Base-by-base conservation (phyloP, 225 moss, liverwort and hornwort genomes). In the Climacium dendroides region DNA sequence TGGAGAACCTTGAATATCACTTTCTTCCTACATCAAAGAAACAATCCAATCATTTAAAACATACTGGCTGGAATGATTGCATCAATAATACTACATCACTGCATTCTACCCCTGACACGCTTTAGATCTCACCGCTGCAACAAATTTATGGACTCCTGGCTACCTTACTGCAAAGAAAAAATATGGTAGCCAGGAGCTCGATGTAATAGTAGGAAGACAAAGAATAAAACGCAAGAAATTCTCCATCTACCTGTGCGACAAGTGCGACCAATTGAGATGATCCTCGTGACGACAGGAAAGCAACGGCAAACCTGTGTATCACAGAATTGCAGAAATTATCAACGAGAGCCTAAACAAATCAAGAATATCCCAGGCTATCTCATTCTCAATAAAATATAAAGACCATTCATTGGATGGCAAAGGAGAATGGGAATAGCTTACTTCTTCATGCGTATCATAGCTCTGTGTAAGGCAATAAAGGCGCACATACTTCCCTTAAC, bases 401-500 rank as follows among this genome's bases (percentile, higher is more conserved):
- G 32, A 64, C 59, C 74, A 28, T 58, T 89, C 54, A 50, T 61
- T 67, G 37, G 59, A 78, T 88, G 78, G 29, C 59, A 41, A 48
- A 63, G 83, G 71, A 80, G 75, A 48, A 43, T 79, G 70, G 58
- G 65, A 55, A 69, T 35, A 71, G 71, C 88, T 67, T 93, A 98
- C 96, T 96, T 98, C 32, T 93, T 87, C 85, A 96, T 85, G 58
- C 93, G 95, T 62, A 93, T 70, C 96, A 98, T 98, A 79, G 98
- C 95, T 90, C 92, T 94, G 88, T 97, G 92, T 82, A 98, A 90
- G 65, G 96, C 96, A 88, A 98, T 94, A 87, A 97, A 98, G 64
- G 96, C 98, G 83, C 95, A 96, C 52, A 90, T 94, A 89, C 98
- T 98, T 89, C 98, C 98, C 83, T 90, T 94, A 41, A 98, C 92